Evolutionary conservation across 768 basidiomycete genomes (phyloP), one percentile per base, ranked within the genome.

Genomic region (Boletus pseudopeckii): DNA sequence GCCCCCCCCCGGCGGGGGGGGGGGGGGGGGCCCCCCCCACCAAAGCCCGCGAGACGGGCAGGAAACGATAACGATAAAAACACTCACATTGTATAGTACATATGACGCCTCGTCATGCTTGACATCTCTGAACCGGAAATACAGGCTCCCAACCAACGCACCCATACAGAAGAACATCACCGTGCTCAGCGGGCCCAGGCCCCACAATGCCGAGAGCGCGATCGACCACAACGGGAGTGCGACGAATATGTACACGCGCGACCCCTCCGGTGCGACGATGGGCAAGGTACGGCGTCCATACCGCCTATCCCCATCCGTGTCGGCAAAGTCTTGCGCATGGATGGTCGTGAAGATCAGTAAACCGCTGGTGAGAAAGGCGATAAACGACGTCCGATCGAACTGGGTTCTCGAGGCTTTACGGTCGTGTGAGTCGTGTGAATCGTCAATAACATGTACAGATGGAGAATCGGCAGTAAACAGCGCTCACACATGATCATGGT

Each of bases 281-380:
- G 72, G 70, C 14, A 72, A 52, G 0, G 71, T 73, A 11, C 53
- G 60, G 30, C 72, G 64, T 9, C 72, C 71, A 13, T 61, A 54
- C 24, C 38, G 54, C 22, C 50, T 53, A 49, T 73, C 72, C 4
- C 72, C 72, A 10, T 61, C 58, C 18, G 60, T 60, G 32, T 74
- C 72, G 2, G 60, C 56, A 50, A 73, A 74, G 40, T 73, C 72
- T 52, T 72, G 69, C 0, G 70, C 68, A 33, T 75, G 72, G 10
- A 74, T 71, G 3, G 75, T 76, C 8, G 70, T 71, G 39, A 68
- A 47, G 8, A 74, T 63, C 14, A 73, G 66, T 10, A 63, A 46
- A 0, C 64, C 55, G 43, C 72, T 75, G 9, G 65, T 50, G 32
- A 54, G 39, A 33, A 72, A 52, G 3, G 66, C 54, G 24, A 52